Conservation (phyloP, 2,329 filamentous ascomycete genomes). For the Verticillium isaacii region DNA sequence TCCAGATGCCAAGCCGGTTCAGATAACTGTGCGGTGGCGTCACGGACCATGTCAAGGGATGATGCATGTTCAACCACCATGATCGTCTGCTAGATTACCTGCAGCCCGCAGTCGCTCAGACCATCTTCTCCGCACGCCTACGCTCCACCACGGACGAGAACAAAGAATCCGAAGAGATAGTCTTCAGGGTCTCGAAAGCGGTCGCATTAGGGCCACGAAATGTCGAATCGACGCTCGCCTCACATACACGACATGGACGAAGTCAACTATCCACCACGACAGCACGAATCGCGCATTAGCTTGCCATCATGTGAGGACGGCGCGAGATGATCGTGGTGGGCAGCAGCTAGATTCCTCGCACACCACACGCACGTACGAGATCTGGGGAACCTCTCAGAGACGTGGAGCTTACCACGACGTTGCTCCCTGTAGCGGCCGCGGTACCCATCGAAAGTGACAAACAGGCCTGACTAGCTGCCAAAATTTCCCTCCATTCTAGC, state of each 20-base stretch:
- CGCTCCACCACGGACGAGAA: neutral
- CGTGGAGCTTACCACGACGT: neutral
- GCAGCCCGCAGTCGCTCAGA: neutral
- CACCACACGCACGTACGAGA: neutral
- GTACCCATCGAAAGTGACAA: neutral
- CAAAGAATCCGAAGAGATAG: neutral
- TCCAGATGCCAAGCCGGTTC: neutral
- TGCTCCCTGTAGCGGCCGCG: neutral
- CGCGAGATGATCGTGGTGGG: neutral
- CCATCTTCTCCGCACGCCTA: neutral
- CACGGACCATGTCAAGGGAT: neutral
- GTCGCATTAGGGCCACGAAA: neutral
- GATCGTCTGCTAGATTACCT: neutral
- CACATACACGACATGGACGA: neutral
- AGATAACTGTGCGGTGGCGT: neutral
- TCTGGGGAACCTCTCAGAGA: neutral
- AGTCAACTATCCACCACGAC: neutral
- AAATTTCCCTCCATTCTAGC: neutral
- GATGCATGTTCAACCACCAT: neutral
- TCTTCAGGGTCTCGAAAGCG: neutral
- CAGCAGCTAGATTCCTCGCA: neutral
- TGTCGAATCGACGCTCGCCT: neutral
- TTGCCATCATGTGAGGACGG: slow-evolving; percentile 11
- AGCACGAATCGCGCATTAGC: slow-evolving; percentile 11
- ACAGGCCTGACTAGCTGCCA: neutral